phyloP scores from a whole-genome alignment of 371 early-diverging fungal genomes.

The Lichtheimia corymbifera region DNA sequence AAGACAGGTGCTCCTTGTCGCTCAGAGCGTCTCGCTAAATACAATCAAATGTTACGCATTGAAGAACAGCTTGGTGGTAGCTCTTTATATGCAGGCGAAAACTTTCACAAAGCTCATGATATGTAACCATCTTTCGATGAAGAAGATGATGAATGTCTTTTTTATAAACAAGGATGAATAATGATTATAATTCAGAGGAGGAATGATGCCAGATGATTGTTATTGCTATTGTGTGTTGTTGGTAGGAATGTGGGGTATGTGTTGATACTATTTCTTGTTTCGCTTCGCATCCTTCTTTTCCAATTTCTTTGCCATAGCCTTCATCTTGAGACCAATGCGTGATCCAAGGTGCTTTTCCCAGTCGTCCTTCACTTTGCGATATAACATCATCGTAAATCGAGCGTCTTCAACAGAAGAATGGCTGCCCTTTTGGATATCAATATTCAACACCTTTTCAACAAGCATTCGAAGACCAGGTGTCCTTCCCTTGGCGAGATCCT shows the following conservation, averaged over 20 bases:
- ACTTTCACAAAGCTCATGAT: constrained; percentile 84
- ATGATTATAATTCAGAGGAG: background rate
- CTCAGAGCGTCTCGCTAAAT: constrained; percentile 97
- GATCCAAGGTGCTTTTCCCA: constrained; percentile 76
- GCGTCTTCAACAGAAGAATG: constrained; percentile 97
- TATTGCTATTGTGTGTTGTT: background rate
- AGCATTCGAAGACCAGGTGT: constrained; percentile 77
- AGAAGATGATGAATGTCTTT: background rate
- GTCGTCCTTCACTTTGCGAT: constrained; percentile 72
- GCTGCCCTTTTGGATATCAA: constrained; percentile 84
- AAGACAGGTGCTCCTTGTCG: constrained; percentile 99
- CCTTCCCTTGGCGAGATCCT: constrained; percentile 62
- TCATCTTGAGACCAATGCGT: constrained; percentile 20
- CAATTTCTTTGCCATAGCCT: constrained; percentile 12
- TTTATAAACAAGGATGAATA: constrained; percentile 2
- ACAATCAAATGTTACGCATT: constrained; percentile 97
- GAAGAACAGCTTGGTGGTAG: constrained; percentile 83
- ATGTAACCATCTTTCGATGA: constrained; percentile 36
- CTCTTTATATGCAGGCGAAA: constrained; percentile 89
- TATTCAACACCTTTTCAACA: constrained; percentile 71
- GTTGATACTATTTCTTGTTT: constrained; percentile 1
- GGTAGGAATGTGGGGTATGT: background rate
- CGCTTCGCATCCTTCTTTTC: constrained; percentile 10
- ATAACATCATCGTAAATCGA: constrained; percentile 85
- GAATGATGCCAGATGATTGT: background rate